Base-by-base conservation (phyloP, 345 rosid species). In the Acer yangbiense region DNA sequence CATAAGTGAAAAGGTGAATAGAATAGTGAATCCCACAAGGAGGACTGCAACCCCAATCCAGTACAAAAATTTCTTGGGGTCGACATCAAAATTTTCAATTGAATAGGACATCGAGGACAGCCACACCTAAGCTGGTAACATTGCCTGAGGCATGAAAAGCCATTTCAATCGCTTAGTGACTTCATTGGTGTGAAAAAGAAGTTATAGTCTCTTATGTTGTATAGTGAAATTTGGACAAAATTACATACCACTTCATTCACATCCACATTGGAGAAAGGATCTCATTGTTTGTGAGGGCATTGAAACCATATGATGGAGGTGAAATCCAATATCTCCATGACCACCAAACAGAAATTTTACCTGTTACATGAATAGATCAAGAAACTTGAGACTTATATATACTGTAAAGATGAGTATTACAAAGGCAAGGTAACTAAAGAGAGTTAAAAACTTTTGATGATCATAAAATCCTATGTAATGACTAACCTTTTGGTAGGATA, bases 291-390 rank as follows among this genome's bases (percentile, higher is more conserved):
- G 90, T 39, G 4, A 96, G 43, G 68, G 97, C 90, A 67, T 96
- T 91, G 81, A 62, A 88, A 76, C 87, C 88, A 62, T 94, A 96
- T 21, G 88, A 63, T 86, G 92, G 7, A 17, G 99, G 98, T 48
- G 98, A 96, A 67, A 92, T 75, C 99, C 99, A 96, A 72, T 96
- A 87, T 62, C 85, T 6, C 99, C 98, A 96, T 39, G 66, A 65
- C 97, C 97, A 96, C 94, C 99, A 92, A 11, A 16, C 69, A 44
- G 97, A 98, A 78, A 96, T 91, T 50, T 87, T 27, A 67, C 76
- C 98, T 93, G 88, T 83, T n/a, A 35, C 39, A 35, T 35, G 6
- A 35, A 35, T 35, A 35, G 39, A 35, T 35, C 39, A 35, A 35
- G 39, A 35, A 35, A 35, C 39, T 35, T 35, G 39, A 4, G 39